Evolutionary conservation across 2,329 filamentous ascomycete species (phyloP), one percentile per base, ranked within the genome.

Genomic region (Ceratocystiopsis sp.): DNA sequence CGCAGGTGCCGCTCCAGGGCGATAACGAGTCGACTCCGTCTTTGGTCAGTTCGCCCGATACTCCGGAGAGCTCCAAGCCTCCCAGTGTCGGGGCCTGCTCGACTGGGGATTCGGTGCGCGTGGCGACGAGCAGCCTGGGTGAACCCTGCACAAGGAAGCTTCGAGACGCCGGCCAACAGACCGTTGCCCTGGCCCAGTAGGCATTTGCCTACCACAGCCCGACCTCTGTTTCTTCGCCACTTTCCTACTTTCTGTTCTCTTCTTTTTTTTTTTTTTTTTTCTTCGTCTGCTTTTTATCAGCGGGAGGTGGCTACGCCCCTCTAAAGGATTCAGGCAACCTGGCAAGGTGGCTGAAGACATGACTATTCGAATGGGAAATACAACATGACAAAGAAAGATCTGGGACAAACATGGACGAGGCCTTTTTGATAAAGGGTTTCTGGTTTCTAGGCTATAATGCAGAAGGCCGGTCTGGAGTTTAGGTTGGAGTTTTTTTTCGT

Each of bases 31-130:
- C 76, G 10, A 80, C 78, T 1, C 81, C 80, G 2, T 68, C 69
- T 18, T 67, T 84, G 43, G 81, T 78, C 2, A 78, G 71, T 51
- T 78, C 79, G 52, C 73, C 73, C 35, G 81, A 81, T 54, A 82
- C 75, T 49, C 78, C 78, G 2, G 74, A 77, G 52, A 82, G 73
- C 56, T 77, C 66, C 55, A 76, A 71, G 46, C 66, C 78, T 3
- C 72, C 77, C 5, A 83, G 77, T 57, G 73, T 75, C 3, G 74
- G 68, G 49, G 66, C 67, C 35, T 77, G 75, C 53, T 70, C 72
- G 41, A 57, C 63, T 14, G 66, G 63, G 46, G 15, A 34, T 11
- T 18, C 17, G 19, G 10, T 37, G 19, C 29, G 37, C n/a, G 29
- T 39, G 1, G 10, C 41, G n/a, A 35, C 34, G 3, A 35, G 14